These are phyloP conservation scores for Apophysomyces variabilis DNA, from an alignment of 371 early-diverging fungal species.

Conservation along the genomic window DNA sequence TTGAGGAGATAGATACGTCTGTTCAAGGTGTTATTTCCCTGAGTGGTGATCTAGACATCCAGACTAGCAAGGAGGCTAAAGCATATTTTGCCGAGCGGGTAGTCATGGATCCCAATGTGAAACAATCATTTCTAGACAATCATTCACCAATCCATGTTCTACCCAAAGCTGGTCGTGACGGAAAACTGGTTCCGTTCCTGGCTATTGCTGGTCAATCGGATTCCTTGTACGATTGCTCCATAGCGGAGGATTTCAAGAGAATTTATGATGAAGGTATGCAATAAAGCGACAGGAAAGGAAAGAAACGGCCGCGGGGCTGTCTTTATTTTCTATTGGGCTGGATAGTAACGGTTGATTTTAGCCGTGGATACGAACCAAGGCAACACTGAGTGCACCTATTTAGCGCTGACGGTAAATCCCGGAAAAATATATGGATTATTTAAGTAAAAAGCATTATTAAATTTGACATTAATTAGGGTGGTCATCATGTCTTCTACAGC, in stretches of 20 bases:
- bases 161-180: constrained; percentile 18
- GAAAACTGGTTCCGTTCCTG: constrained; percentile 36
- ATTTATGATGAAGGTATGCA: constrained; percentile 37
- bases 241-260: constrained; percentile 29
- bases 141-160: constrained; percentile 51
- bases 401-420: constrained; percentile 23
- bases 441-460: neutral
- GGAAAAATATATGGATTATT: neutral
- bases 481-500: constrained; percentile 40
- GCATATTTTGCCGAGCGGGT: constrained; percentile 41
- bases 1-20: constrained; percentile 70
- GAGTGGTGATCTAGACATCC: constrained; percentile 53
- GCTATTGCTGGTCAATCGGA: constrained; percentile 39
- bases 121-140: constrained; percentile 41
- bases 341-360: constrained; percentile 3
- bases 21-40: constrained; percentile 61
- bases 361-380: constrained; percentile 14
- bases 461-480: constrained; percentile 20
- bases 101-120: constrained; percentile 31
- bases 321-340: neutral
- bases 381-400: constrained; percentile 18
- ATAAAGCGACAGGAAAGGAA: neutral
- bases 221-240: constrained; percentile 23
- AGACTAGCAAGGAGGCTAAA: constrained; percentile 20
- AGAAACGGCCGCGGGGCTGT: neutral